phyloP scores from a whole-genome alignment of 345 rosid genomes.

The Gossypium ekmanianum region DNA sequence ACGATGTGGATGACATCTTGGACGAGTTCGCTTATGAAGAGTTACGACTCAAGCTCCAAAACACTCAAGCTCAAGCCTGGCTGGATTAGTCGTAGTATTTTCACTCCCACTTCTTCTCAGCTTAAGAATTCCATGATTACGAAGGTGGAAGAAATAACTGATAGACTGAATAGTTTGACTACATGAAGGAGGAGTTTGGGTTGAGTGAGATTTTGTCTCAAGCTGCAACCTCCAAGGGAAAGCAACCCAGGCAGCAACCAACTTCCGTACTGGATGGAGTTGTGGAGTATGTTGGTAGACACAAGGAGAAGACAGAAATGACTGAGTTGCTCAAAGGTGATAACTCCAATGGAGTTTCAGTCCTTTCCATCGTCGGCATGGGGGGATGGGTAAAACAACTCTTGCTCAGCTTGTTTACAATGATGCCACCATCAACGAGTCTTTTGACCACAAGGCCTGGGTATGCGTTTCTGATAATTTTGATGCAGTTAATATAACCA shows the following conservation, averaged over 20 bases:
- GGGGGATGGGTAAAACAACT: background rate
- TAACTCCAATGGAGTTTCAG: background rate
- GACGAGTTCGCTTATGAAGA: no score
- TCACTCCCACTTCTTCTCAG: no score
- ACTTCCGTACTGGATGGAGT: background rate
- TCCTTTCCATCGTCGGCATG: background rate
- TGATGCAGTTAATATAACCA: background rate
- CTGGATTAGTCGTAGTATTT: no score
- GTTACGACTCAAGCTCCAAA: no score
- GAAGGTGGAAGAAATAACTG: no score
- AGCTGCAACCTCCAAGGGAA: background rate
- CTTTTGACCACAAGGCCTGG: background rate
- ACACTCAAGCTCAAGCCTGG: no score
- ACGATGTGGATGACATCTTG: no score
- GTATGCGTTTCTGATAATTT: background rate
- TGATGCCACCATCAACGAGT: background rate
- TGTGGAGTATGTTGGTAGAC: background rate
- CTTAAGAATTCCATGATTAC: no score
- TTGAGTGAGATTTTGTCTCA: background rate
- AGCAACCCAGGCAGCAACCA: background rate
- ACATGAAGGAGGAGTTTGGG: background rate
- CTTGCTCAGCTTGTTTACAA: background rate
- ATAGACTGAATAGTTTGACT: no score
- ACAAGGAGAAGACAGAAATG: background rate
- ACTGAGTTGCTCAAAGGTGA: background rate